Conservation (phyloP, 2,329 filamentous ascomycete species). For the Paracorniculantispora psalliotae region DNA sequence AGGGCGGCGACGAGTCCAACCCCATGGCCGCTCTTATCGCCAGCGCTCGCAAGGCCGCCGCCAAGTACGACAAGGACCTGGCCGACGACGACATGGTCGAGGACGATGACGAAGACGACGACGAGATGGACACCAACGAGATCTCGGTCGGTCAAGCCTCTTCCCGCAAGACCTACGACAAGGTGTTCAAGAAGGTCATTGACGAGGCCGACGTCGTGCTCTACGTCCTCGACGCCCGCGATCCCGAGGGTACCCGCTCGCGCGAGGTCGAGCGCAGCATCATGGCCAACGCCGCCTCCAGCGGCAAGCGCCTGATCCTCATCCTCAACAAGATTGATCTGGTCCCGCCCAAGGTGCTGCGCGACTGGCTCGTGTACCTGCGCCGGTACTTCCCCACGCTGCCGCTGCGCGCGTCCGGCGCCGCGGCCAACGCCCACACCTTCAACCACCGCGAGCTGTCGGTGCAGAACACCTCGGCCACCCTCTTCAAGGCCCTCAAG, state of each 20-base stretch:
- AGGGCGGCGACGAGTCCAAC: constrained; percentile 65
- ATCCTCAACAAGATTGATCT: constrained; percentile 96
- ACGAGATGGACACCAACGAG: constrained; percentile 48
- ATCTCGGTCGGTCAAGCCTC: constrained; percentile 50
- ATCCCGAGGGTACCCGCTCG: constrained; percentile 85
- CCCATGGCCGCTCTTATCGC: constrained; percentile 90
- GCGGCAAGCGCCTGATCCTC: constrained; percentile 82
- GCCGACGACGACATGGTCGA: constrained; percentile 55
- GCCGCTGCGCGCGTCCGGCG: constrained; percentile 76
- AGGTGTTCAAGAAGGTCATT: constrained; percentile 90
- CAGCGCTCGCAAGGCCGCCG: constrained; percentile 73
- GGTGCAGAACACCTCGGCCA: constrained; percentile 76
- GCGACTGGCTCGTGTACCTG: constrained; percentile 78
- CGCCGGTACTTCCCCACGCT: constrained; percentile 88
- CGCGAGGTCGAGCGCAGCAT: constrained; percentile 86
- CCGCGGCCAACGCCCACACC: constrained; percentile 78
- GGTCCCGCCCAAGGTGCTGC: constrained; percentile 74
- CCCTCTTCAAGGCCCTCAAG: constrained; percentile 85
- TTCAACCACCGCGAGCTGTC: constrained; percentile 91
- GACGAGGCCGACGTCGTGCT: constrained; percentile 85
- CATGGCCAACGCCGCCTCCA: constrained; percentile 72
- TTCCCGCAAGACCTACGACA: constrained; percentile 86
- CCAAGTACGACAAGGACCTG: constrained; percentile 64
- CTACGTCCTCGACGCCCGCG: constrained; percentile 88
- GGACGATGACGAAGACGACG: constrained; percentile 48